These are phyloP conservation scores for Calonectria fujianensis DNA, from an alignment of 2,329 filamentous ascomycete genomes.

Conservation along the genomic window DNA sequence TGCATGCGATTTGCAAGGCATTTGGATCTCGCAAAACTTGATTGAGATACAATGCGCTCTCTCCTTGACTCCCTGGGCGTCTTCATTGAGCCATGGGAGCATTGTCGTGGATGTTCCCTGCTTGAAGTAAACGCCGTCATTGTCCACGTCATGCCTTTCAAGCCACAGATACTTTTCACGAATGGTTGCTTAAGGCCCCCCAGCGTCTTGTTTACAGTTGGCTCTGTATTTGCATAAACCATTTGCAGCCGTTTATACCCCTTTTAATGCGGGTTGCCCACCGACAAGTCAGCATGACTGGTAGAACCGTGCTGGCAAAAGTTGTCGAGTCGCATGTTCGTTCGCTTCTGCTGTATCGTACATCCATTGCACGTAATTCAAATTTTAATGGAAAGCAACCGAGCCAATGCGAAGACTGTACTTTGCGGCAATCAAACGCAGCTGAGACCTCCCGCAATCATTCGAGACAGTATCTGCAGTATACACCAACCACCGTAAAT, in stretches of 20 bases:
- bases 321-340: not conserved
- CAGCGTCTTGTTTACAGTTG: not conserved
- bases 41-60: not conserved
- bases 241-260: not conserved
- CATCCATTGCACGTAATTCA: not conserved
- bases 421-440: not conserved
- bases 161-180: not conserved
- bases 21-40: not conserved
- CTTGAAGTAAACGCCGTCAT: not conserved
- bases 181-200: not conserved
- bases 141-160: constrained; percentile 31
- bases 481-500: not conserved
- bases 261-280: not conserved
- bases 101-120: constrained; percentile 15
- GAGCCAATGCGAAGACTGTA: not conserved
- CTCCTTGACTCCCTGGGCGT: not conserved
- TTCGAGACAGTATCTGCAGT: not conserved
- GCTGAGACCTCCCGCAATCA: not conserved
- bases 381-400: not conserved
- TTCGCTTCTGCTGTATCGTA: not conserved
- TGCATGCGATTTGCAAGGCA: not conserved
- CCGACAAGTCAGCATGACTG: no score
- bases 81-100: not conserved
- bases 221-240: constrained; percentile 1
- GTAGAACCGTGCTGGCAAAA: not conserved